These are phyloP conservation scores for Blastomyces parvus DNA, from an alignment of 2,329 filamentous ascomycete genomes.

Conservation along the genomic window DNA sequence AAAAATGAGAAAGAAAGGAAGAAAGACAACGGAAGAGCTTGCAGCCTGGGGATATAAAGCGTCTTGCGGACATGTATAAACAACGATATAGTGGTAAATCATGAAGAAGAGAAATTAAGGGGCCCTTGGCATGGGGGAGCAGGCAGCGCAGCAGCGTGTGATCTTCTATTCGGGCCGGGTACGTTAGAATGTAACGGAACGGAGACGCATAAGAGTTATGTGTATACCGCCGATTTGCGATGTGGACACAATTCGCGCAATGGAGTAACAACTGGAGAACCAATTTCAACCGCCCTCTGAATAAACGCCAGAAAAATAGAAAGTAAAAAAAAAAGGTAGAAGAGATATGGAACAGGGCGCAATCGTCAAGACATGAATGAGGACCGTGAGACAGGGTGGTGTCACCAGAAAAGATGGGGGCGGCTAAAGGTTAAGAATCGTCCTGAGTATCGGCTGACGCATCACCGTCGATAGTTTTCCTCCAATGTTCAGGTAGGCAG, in stretches of 20 bases:
- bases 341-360: constrained; percentile 18
- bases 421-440: constrained; percentile 16
- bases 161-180: neutral
- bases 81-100: constrained; percentile 3
- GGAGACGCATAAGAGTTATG: neutral
- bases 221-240: constrained; percentile 2
- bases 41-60: constrained; percentile 4
- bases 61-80: constrained; percentile 5
- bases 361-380: constrained; percentile 31
- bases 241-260: neutral
- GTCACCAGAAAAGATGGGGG: constrained; percentile 10
- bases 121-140: neutral
- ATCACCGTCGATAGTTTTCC: constrained; percentile 90
- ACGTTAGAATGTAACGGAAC: neutral
- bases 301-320: constrained; percentile 14
- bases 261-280: neutral
- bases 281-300: constrained; percentile 4
- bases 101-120: neutral
- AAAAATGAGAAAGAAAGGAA: neutral
- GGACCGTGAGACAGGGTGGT: constrained; percentile 20
- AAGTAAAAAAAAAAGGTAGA: neutral
- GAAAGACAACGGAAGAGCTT: neutral
- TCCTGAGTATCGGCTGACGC: constrained; percentile 11
- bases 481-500: constrained; percentile 90
- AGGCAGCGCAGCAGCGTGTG: neutral